A percentile compares a stretch with the other conserved stretches of the same genome.
Conservation (phyloP, 345 rosid genomes). For the Psidium friedrichsthalianum region DNA sequence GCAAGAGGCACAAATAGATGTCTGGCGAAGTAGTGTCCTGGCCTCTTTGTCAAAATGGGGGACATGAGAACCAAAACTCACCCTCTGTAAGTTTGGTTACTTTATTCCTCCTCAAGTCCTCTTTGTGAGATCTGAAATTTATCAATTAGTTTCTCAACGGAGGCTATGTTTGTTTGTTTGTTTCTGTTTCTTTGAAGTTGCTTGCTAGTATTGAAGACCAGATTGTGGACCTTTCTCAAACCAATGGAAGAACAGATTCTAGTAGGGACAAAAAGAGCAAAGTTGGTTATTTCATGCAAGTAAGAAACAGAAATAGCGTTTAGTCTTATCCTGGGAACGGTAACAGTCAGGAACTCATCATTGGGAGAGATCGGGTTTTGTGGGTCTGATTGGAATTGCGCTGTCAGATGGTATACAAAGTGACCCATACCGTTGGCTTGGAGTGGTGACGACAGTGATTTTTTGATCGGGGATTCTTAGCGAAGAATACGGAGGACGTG, state of each 20-base stretch:
- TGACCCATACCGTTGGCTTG: not conserved
- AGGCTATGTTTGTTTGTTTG: not conserved
- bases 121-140: not conserved
- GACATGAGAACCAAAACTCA: not conserved
- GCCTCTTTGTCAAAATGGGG: not conserved
- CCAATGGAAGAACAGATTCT: not conserved
- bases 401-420: not conserved
- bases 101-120: not conserved
- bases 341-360: not conserved
- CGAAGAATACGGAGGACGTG: not conserved
- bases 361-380: not conserved
- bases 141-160: not conserved
- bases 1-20: not conserved
- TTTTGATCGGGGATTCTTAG: not conserved
- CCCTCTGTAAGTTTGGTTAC: not conserved
- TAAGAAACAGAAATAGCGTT: not conserved
- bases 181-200: not conserved
- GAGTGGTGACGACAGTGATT: not conserved
- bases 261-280: not conserved
- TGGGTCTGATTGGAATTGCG: not conserved
- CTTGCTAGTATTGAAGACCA: not conserved
- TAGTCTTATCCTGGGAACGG: not conserved
- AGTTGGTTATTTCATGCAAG: not conserved
- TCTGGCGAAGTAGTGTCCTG: not conserved
- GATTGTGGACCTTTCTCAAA: not conserved